Percentiles rank a stretch among this genome's conserved stretches.
These are phyloP conservation scores for Besnoitia besnoiti DNA, from an alignment of 169 alveolate species.

Conservation along the genomic window DNA sequence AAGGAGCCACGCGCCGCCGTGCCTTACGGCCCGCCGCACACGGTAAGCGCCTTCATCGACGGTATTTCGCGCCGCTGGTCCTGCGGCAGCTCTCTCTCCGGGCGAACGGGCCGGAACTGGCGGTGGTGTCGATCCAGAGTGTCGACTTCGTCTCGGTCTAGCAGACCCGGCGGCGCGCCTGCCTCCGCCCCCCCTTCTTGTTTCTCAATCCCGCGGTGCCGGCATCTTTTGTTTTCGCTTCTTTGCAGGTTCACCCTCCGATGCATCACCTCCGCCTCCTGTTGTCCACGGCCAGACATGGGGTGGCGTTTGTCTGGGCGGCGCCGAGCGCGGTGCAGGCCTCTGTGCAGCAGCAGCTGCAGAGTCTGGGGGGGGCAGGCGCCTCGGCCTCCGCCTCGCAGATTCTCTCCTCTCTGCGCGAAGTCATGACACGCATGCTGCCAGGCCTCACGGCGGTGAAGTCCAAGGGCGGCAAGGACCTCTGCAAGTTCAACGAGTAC, in stretches of 20 bases:
- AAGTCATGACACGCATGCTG: constrained; percentile 21
- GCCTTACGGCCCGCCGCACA: constrained; percentile 32
- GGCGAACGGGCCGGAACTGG: too few species aligned
- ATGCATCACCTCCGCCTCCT: background rate
- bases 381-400: background rate
- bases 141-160: too few species aligned
- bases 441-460: constrained; percentile 2
- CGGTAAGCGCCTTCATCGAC: background rate
- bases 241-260: constrained; percentile 22
- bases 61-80: background rate
- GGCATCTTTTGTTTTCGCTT: too few species aligned
- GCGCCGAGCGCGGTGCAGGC: constrained; percentile 31
- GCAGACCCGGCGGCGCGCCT: too few species aligned
- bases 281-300: background rate
- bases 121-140: too few species aligned
- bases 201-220: too few species aligned
- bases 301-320: background rate
- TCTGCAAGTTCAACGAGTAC: background rate
- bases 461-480: constrained; percentile 6
- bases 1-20: background rate
- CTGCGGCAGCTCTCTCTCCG: too few species aligned
- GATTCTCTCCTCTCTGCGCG: background rate
- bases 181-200: too few species aligned
- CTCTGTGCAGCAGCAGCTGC: constrained; percentile 27
- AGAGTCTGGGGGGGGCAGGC: background rate